Conservation (phyloP, 2,329 filamentous ascomycete species). For the Ceratocystis smalleyi region DNA sequence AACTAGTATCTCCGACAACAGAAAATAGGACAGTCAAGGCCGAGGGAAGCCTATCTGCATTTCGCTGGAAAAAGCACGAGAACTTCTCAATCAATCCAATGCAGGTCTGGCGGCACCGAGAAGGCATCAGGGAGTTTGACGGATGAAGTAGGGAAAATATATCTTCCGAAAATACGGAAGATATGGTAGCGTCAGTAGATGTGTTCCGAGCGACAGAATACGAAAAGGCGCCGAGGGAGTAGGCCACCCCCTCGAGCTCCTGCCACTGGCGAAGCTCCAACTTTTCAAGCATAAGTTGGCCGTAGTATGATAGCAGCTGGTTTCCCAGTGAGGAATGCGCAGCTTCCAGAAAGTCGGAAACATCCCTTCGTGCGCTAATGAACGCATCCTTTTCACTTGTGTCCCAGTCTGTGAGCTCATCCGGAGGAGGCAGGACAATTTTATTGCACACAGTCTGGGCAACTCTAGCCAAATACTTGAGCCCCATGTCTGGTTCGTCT, state of each 20-base stretch:
- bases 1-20: conserved; percentile 44
- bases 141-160: conserved; percentile 15
- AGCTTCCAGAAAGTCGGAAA: conserved; percentile 61
- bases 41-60: conserved; percentile 49
- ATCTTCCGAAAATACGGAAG: conserved; percentile 44
- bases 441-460: conserved; percentile 54
- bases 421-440: conserved; percentile 47
- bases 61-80: conserved; percentile 59
- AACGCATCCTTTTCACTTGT: conserved; percentile 52
- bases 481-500: conserved; percentile 25
- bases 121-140: conserved; percentile 36
- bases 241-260: conserved; percentile 45
- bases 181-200: conserved; percentile 43
- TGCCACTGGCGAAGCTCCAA: conserved; percentile 31
- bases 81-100: conserved; percentile 57
- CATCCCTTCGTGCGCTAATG: conserved; percentile 58
- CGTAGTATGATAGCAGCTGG: conserved; percentile 41
- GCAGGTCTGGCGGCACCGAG: conserved; percentile 50
- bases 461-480: conserved; percentile 27
- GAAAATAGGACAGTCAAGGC: conserved; percentile 61
- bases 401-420: conserved; percentile 50
- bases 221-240: conserved; percentile 49
- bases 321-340: conserved; percentile 48
- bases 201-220: conserved; percentile 47
- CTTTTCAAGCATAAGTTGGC: conserved; percentile 34